Percentiles rank a stretch among this genome's conserved stretches.
These are phyloP conservation scores for Scheffersomyces insectosa DNA, from an alignment of 1,139 yeast genomes.

Conservation along the genomic window DNA sequence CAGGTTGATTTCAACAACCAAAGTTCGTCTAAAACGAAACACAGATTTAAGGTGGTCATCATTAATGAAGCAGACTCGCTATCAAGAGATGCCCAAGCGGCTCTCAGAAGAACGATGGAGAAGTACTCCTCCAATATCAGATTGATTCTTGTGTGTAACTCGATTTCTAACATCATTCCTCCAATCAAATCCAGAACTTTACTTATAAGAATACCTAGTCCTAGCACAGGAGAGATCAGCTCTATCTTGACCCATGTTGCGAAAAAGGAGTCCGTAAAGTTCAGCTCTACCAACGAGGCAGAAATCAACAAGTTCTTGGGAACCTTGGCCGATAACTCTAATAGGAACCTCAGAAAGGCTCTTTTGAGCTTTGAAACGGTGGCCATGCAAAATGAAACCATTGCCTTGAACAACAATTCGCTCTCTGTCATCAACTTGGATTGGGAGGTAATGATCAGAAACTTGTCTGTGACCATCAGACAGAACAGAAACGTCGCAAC, in stretches of 20 bases:
- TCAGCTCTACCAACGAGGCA: constrained; percentile 33
- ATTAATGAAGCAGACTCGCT: constrained; percentile 93
- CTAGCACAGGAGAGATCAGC: constrained; percentile 58
- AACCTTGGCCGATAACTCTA: constrained; percentile 55
- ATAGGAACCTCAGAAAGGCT: constrained; percentile 77
- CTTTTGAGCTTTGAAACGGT: constrained; percentile 82
- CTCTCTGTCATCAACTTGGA: constrained; percentile 55
- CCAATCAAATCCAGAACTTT: constrained; percentile 95
- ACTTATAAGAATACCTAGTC: constrained; percentile 83
- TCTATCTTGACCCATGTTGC: constrained; percentile 57
- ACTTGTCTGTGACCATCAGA: constrained; percentile 60
- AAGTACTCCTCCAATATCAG: constrained; percentile 89
- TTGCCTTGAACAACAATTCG: constrained; percentile 43
- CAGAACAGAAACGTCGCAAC: constrained; percentile 69
- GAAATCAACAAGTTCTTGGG: constrained; percentile 44
- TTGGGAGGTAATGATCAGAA: constrained; percentile 80
- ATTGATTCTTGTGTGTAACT: constrained; percentile 78
- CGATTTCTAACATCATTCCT: constrained; percentile 87
- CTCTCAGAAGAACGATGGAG: constrained; percentile 96
- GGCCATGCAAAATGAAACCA: constrained; percentile 67
- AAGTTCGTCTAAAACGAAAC: constrained; percentile 40
- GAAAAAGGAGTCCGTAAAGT: constrained; percentile 53
- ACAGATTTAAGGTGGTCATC: constrained; percentile 85
- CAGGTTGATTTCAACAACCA: constrained; percentile 73
- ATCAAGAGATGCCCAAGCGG: constrained; percentile 96